Conservation (phyloP, 2,329 filamentous ascomycete genomes). For the Paecilomyces sp. region DNA sequence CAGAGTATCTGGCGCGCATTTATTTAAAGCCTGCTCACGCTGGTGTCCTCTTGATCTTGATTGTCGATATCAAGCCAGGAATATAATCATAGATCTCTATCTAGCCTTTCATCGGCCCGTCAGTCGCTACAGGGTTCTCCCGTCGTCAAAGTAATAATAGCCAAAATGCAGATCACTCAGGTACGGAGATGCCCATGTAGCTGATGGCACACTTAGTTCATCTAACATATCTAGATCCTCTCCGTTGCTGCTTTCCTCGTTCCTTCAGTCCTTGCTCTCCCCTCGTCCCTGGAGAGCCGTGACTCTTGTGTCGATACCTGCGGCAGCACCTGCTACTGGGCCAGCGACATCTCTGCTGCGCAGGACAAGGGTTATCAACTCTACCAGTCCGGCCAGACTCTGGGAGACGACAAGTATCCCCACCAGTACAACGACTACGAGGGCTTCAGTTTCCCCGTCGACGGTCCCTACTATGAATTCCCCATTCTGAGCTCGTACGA, state of each 20-base stretch:
- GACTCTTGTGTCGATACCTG: conserved; percentile 43
- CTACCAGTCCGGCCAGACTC: conserved; percentile 30
- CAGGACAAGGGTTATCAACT: conserved; percentile 46
- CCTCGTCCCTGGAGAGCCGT: neutral
- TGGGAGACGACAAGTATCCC: conserved; percentile 42
- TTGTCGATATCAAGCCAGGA: neutral
- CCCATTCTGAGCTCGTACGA: conserved; percentile 45
- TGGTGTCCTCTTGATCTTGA: neutral
- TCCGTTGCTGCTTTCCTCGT: neutral
- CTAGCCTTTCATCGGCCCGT: neutral
- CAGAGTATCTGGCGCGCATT: neutral
- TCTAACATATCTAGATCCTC: neutral
- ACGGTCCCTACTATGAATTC: conserved; percentile 58
- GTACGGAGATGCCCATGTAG: neutral
- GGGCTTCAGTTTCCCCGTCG: conserved; percentile 52
- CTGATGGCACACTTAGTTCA: neutral
- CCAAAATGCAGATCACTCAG: neutral
- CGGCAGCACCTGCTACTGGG: conserved; percentile 47
- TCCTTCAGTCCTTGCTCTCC: neutral
- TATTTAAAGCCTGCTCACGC: neutral
- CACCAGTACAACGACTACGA: conserved; percentile 58
- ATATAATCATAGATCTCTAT: neutral
- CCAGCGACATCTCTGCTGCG: conserved; percentile 44
- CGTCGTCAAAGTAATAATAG: neutral
- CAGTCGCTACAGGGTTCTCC: neutral